Conservation (phyloP, 78 protist genomes). For the Monocercomonoides exilis region DNA sequence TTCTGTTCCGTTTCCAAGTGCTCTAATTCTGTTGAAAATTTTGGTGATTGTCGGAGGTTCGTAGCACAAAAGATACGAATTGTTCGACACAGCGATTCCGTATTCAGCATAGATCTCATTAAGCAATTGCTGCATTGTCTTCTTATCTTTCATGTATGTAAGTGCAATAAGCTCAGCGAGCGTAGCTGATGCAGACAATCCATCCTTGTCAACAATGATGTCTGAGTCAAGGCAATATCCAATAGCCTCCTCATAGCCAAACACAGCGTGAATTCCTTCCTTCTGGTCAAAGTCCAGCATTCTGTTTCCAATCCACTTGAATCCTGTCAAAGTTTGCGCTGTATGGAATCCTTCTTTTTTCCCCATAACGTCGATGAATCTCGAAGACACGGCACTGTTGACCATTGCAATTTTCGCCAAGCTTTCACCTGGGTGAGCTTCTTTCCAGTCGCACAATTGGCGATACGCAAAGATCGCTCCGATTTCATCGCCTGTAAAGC, state of each 20-base stretch:
- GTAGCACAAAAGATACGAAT: slow-evolving; percentile 66
- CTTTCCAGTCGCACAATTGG: slow-evolving; percentile 42
- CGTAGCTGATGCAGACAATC: slow-evolving; percentile 71
- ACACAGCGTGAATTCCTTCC: slow-evolving; percentile 51
- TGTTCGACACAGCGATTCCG: slow-evolving; percentile 25
- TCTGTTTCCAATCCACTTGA: slow-evolving; percentile 94
- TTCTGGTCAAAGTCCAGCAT: slow-evolving; percentile 40
- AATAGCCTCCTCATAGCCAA: slow-evolving; percentile 84
- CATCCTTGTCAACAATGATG: slow-evolving; percentile 86
- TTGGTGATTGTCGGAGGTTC: slow-evolving; percentile 47
- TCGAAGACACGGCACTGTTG: slow-evolving; percentile 77
- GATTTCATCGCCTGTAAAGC: slow-evolving; percentile 92
- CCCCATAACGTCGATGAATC: slow-evolving; percentile 67
- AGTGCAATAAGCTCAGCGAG: slow-evolving; percentile 61
- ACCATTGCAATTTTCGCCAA: slow-evolving; percentile 45
- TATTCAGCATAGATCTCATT: slow-evolving; percentile 6
- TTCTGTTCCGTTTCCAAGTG: background rate
- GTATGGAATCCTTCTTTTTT: slow-evolving; percentile 58
- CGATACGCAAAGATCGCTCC: slow-evolving; percentile 81
- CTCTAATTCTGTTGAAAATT: slow-evolving; percentile 38
- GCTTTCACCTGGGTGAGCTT: background rate
- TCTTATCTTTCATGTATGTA: background rate
- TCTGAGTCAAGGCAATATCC: slow-evolving; percentile 59
- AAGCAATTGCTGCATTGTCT: background rate
- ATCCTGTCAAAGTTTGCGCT: slow-evolving; percentile 87